Base-by-base conservation (phyloP, 2,329 filamentous ascomycete genomes). In the Incumbomyces lentus region DNA sequence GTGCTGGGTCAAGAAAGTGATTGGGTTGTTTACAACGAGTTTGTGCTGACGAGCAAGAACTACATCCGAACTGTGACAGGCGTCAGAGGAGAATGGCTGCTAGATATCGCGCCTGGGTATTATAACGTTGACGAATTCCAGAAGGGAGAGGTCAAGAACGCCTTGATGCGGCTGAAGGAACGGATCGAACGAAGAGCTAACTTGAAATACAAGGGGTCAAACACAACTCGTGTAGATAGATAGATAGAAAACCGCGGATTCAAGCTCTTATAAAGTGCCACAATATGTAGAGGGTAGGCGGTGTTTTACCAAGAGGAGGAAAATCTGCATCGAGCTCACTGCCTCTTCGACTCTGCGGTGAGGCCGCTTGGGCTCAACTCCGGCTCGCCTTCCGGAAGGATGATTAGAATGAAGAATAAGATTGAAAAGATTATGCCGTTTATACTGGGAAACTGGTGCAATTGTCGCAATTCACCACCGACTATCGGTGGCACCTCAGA, bases 21-120 rank as follows among this genome's bases (percentile, higher is more conserved):
- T 56, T 98, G 92, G 92, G 86, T 98, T 19, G 71, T 98, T 19
- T 98, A 98, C 69, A 95, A 96, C 60, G 93, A 98, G 63, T 98
- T 96, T 61, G 92, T 98, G 11, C 78, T 98, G 47, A 98, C 92
- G 1, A 92, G 85, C 44, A 95, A 98, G 76, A 94, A 96, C 69
- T 98, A 95, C 65, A 90, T 98, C 58, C 79, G 93, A 48, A 95
- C 87, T 0, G 87, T 95, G 40, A 96, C 89, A 11, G 81, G 85
- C 26, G 83, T 98, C 46, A 84, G 86, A 63, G 86, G 90, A 1
- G 92, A 98, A 66, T 98, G 92, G 92, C 71, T 98, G 51, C 63
- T 96, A 66, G 92, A 98, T 65, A 94, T 96, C 54, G 88, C 92
- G 3, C 89, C 89, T 2, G 79, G 75, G 14, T 98, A 98, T 68